Evolutionary conservation across 2,329 filamentous ascomycete species (phyloP).

Genomic region (Fusarium sp.): DNA sequence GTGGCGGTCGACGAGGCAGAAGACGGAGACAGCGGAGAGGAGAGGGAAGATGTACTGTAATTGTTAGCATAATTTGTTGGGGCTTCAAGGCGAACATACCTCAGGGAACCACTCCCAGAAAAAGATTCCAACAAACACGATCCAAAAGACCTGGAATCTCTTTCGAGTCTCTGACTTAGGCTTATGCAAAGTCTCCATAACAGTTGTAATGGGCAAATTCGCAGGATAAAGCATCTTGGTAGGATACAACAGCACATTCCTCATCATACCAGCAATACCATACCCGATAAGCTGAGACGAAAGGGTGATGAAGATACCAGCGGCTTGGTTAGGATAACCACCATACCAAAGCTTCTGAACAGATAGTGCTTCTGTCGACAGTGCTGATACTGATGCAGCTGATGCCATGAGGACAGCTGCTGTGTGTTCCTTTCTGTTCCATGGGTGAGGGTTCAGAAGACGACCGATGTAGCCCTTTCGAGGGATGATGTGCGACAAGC

Average conservation of each 20-base stretch:
- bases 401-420: slow-evolving; percentile 57
- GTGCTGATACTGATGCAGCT: slow-evolving; percentile 50
- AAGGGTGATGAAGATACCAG: slow-evolving; percentile 57
- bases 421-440: slow-evolving; percentile 47
- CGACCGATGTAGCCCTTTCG: slow-evolving; percentile 21
- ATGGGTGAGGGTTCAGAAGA: slow-evolving; percentile 33
- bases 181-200: slow-evolving; percentile 47
- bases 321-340: slow-evolving; percentile 51
- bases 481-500: slow-evolving; percentile 22
- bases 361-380: slow-evolving; percentile 54
- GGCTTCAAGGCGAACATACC: neutral
- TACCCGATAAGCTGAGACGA: slow-evolving; percentile 63
- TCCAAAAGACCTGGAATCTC: slow-evolving; percentile 55
- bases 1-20: slow-evolving; percentile 22
- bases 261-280: slow-evolving; percentile 60
- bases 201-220: slow-evolving; percentile 47
- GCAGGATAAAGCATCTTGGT: slow-evolving; percentile 54
- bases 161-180: slow-evolving; percentile 50
- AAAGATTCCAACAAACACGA: slow-evolving; percentile 53
- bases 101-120: slow-evolving; percentile 54
- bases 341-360: slow-evolving; percentile 61
- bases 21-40: slow-evolving; percentile 50
- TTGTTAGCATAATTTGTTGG: no score
- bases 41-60: slow-evolving; percentile 54
- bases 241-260: slow-evolving; percentile 58